Evolutionary conservation across 371 early-diverging fungal species (phyloP), one percentile per base, ranked within the genome.

Genomic region (Zychaea mexicana): DNA sequence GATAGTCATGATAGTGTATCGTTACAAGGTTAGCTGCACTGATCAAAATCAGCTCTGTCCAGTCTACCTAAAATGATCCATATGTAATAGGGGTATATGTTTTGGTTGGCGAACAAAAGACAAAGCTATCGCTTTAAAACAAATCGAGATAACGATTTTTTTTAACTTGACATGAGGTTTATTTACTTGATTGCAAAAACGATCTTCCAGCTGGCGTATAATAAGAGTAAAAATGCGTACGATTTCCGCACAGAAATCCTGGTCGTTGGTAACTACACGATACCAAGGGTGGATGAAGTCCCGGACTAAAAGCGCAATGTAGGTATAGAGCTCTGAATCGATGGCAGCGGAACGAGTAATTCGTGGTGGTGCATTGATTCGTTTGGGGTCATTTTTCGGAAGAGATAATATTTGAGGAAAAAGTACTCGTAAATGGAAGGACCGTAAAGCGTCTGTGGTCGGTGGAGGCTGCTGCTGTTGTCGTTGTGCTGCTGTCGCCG

Each of bases 231-330:
- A 56, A 6, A 84, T 65, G 33, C 69, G 49, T 5, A 83, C 74
- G 39, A 87, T 65, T 32, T 81, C 80, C 2, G 71, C 54, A n/a
- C 72, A 69, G 9, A 85, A 71, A n/a, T 85, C 83, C 33, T 83
- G 76, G 62, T 87, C 87, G 13, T 76, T 75, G 4, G 87, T 78
- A 19, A 87, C 66, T 0, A 72, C 61, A 17, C 77, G 66, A 39
- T 87, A 87, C 87, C 87, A 87, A 2, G 85, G 83, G 63, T 84
- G 80, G 46, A 87, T 85, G 49, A 87, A 87, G 49, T 85, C 85
- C n/a, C 85, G 72, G 49, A 87, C 69, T 31, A 85, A 59, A 28
- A 85, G 64, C 15, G 87, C 85, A 28, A 87, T 69, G 66, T 84
- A 84, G 28, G 82, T 85, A 59, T 84, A 87, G 1, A 85, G 72